Conservation (phyloP, 192 early-diverging fungal genomes). For the Coemansia sp. region DNA sequence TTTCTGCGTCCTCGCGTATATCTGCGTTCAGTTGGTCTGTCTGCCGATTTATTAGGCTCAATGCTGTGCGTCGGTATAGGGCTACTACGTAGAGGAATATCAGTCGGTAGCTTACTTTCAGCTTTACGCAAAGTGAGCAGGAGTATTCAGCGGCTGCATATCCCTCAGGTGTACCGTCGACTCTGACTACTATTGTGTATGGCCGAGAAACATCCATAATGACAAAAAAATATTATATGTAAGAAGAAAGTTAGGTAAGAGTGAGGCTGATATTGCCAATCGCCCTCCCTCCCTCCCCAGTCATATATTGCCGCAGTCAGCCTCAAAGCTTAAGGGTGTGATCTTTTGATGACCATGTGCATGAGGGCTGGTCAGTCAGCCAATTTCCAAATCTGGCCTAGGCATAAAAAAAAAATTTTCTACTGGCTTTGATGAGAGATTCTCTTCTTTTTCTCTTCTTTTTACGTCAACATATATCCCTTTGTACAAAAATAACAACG, state of each 20-base stretch:
- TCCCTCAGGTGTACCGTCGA: conserved; percentile 51
- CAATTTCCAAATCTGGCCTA: background rate
- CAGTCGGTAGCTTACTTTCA: conserved; percentile 54
- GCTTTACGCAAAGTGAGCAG: conserved; percentile 50
- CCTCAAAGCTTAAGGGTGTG: conserved; percentile 1
- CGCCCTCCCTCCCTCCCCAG: background rate
- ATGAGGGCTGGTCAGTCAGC: background rate
- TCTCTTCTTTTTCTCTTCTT: background rate
- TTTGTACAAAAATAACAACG: background rate
- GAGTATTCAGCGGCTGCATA: conserved; percentile 57
- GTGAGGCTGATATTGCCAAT: background rate
- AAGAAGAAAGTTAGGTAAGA: background rate
- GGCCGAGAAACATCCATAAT: conserved; percentile 32
- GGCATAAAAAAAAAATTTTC: background rate
- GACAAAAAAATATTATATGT: background rate
- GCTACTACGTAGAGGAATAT: conserved; percentile 57
- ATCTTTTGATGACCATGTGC: background rate
- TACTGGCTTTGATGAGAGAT: background rate
- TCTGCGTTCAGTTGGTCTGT: conserved; percentile 57
- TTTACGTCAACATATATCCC: background rate
- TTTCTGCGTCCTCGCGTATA: conserved; percentile 55
- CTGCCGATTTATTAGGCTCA: conserved; percentile 53
- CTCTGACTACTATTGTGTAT: conserved; percentile 50
- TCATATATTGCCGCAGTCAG: background rate
- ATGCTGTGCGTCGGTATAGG: conserved; percentile 38